A percentile compares a stretch with the other conserved stretches of the same genome.
Conservation (phyloP, 768 basidiomycete genomes). For the Boletus subparvulus region DNA sequence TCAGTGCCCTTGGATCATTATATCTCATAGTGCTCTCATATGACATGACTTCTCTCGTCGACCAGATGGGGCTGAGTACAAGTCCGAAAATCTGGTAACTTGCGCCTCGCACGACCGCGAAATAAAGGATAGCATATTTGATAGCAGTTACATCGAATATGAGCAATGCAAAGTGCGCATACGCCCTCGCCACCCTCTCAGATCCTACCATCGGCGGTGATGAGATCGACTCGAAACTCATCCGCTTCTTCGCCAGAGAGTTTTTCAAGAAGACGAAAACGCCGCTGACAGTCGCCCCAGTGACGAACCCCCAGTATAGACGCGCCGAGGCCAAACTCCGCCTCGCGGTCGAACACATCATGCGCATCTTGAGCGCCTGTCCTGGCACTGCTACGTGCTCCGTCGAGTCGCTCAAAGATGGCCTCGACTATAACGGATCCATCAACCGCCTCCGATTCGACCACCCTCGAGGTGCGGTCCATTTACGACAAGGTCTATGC, state of each 20-base stretch:
- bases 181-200: slow-evolving; percentile 56
- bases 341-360: slow-evolving; percentile 91
- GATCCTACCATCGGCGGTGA: slow-evolving; percentile 56
- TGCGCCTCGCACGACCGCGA: no score
- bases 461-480: slow-evolving; percentile 55
- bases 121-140: no score
- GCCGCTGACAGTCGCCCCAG: slow-evolving; percentile 61
- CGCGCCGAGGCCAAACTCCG: slow-evolving; percentile 93
- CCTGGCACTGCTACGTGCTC: slow-evolving; percentile 87
- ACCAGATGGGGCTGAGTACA: no score
- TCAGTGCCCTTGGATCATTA: no score
- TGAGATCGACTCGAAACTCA: slow-evolving; percentile 75
- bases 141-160: no score
- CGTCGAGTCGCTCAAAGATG: slow-evolving; percentile 93
- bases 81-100: no score
- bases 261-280: slow-evolving; percentile 96
- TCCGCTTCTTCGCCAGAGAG: slow-evolving; percentile 91
- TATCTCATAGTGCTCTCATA: no score
- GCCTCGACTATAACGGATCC: slow-evolving; percentile 81
- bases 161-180: no score
- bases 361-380: slow-evolving; percentile 86
- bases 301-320: slow-evolving; percentile 58
- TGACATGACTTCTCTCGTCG: no score
- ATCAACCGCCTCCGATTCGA: slow-evolving; percentile 59
- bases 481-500: slow-evolving; percentile 58